These are phyloP conservation scores for Cystofilobasidium bisporidii DNA, from an alignment of 768 basidiomycete genomes.

Conservation along the genomic window DNA sequence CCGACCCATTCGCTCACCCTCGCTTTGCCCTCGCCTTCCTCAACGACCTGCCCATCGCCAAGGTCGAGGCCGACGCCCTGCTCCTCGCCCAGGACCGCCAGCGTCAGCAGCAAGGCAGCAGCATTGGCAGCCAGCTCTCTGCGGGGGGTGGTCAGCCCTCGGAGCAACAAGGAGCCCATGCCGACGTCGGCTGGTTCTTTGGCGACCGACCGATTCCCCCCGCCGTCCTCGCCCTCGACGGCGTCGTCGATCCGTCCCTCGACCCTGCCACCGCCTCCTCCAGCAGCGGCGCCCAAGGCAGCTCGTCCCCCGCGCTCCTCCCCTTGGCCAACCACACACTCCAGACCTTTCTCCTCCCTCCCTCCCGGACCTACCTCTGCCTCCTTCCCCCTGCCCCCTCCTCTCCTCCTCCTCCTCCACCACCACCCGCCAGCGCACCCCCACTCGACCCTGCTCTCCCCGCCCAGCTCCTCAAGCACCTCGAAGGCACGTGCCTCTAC, in stretches of 20 bases:
- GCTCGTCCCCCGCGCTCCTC: not conserved
- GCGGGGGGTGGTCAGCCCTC: too few relatives aligned
- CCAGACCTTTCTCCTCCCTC: conserved; percentile 5
- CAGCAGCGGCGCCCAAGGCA: too few relatives aligned
- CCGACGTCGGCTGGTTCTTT: too few relatives aligned
- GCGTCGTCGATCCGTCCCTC: too few relatives aligned
- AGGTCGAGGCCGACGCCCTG: not conserved
- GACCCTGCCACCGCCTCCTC: too few relatives aligned
- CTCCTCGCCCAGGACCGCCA: not conserved
- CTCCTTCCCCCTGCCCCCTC: conserved; percentile 19
- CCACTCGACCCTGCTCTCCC: conserved; percentile 19
- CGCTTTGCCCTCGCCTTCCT: conserved; percentile 20
- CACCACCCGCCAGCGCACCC: not conserved
- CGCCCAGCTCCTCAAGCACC: conserved; percentile 62
- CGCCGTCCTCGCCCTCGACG: too few relatives aligned
- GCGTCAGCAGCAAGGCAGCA: not conserved
- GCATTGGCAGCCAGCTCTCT: too few relatives aligned
- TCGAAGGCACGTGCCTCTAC: conserved; percentile 73
- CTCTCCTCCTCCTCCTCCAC: conserved; percentile 3
- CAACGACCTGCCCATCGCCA: conserved; percentile 22
- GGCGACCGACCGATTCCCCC: too few relatives aligned
- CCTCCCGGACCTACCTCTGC: conserved; percentile 15
- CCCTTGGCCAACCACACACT: conserved; percentile 7
- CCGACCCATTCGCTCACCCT: conserved; percentile 19
- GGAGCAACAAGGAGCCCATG: too few relatives aligned